Evolutionary conservation across 805 yeast genomes (phyloP).

Genomic region (Candida easanensis): DNA sequence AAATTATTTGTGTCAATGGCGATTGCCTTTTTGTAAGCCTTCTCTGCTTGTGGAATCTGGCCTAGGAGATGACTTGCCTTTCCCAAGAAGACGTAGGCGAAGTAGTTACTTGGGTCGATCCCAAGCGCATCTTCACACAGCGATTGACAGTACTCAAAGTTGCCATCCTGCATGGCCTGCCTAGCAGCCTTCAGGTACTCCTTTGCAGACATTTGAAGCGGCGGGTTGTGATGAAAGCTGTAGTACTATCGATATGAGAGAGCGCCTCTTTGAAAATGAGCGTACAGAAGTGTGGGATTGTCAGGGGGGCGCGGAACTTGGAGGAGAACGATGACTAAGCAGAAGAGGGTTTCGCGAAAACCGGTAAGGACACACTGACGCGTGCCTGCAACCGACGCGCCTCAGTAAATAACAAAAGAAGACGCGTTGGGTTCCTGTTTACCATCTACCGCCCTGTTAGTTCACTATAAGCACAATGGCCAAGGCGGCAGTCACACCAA

Average conservation of each 20-base stretch:
- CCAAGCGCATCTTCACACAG: conserved; percentile 53
- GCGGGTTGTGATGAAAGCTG: too few species aligned
- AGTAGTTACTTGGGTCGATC: conserved; percentile 54
- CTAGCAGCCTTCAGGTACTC: conserved; percentile 47
- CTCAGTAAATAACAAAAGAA: background rate
- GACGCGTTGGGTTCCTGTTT: background rate
- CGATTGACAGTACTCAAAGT: conserved; percentile 61
- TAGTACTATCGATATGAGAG: too few species aligned
- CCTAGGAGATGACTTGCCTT: conserved; percentile 55
- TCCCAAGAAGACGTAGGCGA: conserved; percentile 70
- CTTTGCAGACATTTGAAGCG: conserved; percentile 31
- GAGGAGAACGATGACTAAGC: too few species aligned
- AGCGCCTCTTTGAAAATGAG: too few species aligned
- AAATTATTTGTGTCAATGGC: conserved; percentile 47
- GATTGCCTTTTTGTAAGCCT: conserved; percentile 48
- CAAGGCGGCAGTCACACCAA: conserved; percentile 9
- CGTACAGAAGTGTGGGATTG: too few species aligned
- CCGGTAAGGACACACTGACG: background rate
- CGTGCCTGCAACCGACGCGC: conserved; percentile 1
- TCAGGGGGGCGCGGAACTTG: too few species aligned
- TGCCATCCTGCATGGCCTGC: conserved; percentile 48
- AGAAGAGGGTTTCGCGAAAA: too few species aligned
- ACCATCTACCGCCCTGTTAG: background rate
- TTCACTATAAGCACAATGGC: conserved; percentile 3
- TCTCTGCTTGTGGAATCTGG: conserved; percentile 37